These are phyloP conservation scores for Lentithecium fluviatile DNA, from an alignment of 495 filamentous ascomycete genomes.

Conservation along the genomic window DNA sequence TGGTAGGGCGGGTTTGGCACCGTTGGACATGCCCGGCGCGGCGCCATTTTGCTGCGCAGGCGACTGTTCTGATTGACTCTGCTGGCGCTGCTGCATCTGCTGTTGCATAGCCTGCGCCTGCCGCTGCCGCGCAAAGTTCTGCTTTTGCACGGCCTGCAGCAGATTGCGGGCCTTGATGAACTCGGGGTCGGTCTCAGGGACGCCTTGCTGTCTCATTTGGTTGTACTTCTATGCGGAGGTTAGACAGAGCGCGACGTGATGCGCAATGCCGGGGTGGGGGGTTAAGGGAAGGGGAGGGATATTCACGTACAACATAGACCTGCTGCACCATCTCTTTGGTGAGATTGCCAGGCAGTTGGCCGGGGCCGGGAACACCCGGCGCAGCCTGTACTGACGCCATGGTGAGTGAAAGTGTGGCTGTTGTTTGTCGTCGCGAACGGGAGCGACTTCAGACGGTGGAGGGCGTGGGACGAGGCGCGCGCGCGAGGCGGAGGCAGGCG, in stretches of 20 bases:
- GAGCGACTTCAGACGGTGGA: neutral
- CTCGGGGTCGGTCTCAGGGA: conserved; percentile 74
- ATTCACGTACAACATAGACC: conserved; percentile 26
- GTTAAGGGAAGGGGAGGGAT: neutral
- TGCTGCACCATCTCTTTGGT: conserved; percentile 36
- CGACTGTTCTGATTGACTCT: conserved; percentile 49
- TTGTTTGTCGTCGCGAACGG: neutral
- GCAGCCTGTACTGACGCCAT: conserved; percentile 74
- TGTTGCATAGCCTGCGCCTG: conserved; percentile 49
- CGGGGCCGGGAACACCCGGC: conserved; percentile 24
- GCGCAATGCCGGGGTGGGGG: neutral
- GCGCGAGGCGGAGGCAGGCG: neutral
- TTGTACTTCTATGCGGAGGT: conserved; percentile 65
- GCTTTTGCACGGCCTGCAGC: conserved; percentile 64
- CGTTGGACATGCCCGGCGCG: conserved; percentile 52
- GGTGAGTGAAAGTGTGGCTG: conserved; percentile 2
- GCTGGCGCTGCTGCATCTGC: conserved; percentile 52
- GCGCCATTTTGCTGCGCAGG: conserved; percentile 48
- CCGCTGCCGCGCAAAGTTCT: conserved; percentile 54
- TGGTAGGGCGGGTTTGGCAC: conserved; percentile 43
- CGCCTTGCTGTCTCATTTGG: conserved; percentile 74
- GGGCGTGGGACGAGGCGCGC: neutral
- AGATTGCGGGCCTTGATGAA: conserved; percentile 70
- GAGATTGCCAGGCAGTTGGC: conserved; percentile 28
- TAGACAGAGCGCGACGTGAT: conserved; percentile 4